These are phyloP conservation scores for Pythium brachiatum DNA, from an alignment of 352 stramenopile genomes.

Conservation along the genomic window DNA sequence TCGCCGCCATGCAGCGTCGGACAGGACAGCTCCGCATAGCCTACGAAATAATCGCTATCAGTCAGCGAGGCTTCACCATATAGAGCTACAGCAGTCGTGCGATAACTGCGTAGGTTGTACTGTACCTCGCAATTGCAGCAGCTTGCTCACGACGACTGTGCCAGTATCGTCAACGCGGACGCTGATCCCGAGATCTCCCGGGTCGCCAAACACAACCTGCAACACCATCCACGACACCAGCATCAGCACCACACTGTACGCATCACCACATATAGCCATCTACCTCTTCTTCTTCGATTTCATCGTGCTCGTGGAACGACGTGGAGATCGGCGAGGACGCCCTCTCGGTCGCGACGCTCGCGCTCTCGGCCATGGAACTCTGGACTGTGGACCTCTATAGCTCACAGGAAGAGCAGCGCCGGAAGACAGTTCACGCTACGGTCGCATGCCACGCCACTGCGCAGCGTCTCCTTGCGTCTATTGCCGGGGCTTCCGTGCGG, in stretches of 20 bases:
- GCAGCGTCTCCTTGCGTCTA: background rate
- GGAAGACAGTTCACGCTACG: background rate
- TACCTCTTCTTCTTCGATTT: background rate
- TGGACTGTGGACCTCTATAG: background rate
- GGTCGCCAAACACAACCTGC: constrained; percentile 25
- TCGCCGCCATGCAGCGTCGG: constrained; percentile 30
- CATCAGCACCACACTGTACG: background rate
- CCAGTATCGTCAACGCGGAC: constrained; percentile 30
- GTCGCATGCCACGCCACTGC: background rate
- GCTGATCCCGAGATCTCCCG: constrained; percentile 33
- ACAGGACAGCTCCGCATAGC: constrained; percentile 29
- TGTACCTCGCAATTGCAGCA: constrained; percentile 21
- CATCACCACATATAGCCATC: background rate
- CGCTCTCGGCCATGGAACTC: background rate
- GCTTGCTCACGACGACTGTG: constrained; percentile 30
- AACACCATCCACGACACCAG: background rate
- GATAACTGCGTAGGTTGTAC: too few species aligned
- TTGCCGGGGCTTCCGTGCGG: background rate
- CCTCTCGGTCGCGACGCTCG: background rate
- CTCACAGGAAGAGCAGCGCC: background rate
- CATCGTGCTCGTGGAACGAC: background rate
- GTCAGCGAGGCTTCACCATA: background rate
- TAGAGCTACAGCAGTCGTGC: background rate
- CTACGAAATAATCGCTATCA: constrained; percentile 12
- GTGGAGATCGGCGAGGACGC: background rate